Evolutionary conservation across 176 grass and related monocot genomes (phyloP).

Genomic region (Oryza australiensis): DNA sequence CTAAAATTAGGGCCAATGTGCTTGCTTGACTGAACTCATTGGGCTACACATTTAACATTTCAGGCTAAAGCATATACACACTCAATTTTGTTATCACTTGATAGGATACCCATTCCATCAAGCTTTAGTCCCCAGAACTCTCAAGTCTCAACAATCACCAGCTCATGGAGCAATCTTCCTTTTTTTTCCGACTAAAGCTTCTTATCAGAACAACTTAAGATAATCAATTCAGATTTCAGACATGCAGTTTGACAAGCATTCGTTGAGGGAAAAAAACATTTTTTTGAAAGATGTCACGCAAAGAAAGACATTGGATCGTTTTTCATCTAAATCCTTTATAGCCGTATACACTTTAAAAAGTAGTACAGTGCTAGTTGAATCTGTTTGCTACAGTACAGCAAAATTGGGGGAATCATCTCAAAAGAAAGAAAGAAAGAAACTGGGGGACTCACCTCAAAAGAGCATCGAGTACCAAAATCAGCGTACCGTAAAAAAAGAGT

Average conservation of each 20-base stretch:
- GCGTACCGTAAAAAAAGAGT: too few species aligned
- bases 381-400: background rate
- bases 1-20: background rate
- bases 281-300: background rate
- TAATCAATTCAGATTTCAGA: background rate
- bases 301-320: background rate
- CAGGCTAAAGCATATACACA: background rate
- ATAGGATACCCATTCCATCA: background rate
- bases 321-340: background rate
- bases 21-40: background rate
- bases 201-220: background rate
- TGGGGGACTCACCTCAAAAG: background rate
- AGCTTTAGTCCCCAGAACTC: background rate
- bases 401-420: background rate
- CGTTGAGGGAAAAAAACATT: background rate
- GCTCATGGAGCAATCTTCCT: background rate
- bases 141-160: background rate
- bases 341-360: background rate
- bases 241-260: constrained; percentile 1
- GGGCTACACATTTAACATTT: background rate
- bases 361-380: background rate
- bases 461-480: background rate
- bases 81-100: background rate
- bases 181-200: background rate
- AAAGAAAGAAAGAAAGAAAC: too few species aligned